Base-by-base conservation (phyloP, 495 filamentous ascomycete species). In the Cairneyella variabilis region DNA sequence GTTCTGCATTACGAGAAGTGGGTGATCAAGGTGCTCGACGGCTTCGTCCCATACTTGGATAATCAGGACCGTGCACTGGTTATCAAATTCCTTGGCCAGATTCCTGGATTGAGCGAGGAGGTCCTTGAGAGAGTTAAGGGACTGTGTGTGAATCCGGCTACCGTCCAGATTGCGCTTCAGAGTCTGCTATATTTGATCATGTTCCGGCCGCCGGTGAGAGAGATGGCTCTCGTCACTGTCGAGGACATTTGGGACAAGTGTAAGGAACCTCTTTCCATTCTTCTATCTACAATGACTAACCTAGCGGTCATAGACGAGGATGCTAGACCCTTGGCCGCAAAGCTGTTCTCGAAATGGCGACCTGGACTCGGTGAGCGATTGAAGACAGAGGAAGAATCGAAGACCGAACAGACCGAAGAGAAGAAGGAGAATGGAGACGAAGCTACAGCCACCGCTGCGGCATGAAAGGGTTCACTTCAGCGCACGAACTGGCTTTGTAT, bases 81-180 rank as follows among this genome's bases (percentile, higher is more conserved):
- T 12, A 91, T 93, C 37, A 80, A 90, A 28, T 95, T 97, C 66
- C 74, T 99, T 10, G 89, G 89, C 27, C 95, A 99, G 67, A 83
- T 97, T 42, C 95, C 93, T 0, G 85, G 86, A 30, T 72, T 99
- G 25, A 86, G 80, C 20, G 61, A 72, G 18, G 71, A 78, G 10
- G 76, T 97, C 53, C 76, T 96, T 12, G 75, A 83, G 25, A 76
- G 86, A 48, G 79, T 97, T 38, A 88, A 89, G 66, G 79, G 78
- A 45, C 74, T 99, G 17, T 95, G 93, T 30, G 79, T 82, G 62
- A 91, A 99, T 71, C 93, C 93, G 2, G 91, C 92, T 64, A 80
- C 75, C 34, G 67, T 75, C 23, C 69, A 68, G 48, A 67, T 82
- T 6, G 75, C 71, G 16, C 58, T 77, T 37, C 76, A 70, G 21